Base-by-base conservation (phyloP, 768 basidiomycete genomes). In the Flagelloscypha sp. region DNA sequence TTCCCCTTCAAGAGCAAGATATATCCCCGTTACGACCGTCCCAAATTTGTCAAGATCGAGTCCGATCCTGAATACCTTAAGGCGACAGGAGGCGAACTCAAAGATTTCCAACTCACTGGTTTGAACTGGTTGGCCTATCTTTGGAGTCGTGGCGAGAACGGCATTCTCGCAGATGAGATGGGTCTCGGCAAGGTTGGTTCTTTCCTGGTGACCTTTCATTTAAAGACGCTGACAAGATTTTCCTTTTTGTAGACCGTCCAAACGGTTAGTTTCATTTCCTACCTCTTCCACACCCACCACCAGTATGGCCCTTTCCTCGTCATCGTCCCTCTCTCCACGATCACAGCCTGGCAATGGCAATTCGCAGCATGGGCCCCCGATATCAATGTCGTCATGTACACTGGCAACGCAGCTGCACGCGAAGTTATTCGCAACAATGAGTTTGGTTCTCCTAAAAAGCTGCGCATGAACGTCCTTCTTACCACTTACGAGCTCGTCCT, bases 81-180 rank as follows among this genome's bases (percentile, higher is more conserved):
- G 4, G 54, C 56, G 13, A 87, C 84, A 0, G 90, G 92, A 20
- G 90, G 90, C 5, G 59, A 79, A 43, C 69, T 98, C 42, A 99
- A 99, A 61, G 95, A 98, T 50, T 99, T 99, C 66, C 95, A 99
- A 64, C 68, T 98, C 25, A 95, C 90, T 2, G 95, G 95, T 16
- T 69, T 99, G 44, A 99, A 99, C 54, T 99, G 95, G 95, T 70
- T 99, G n/a, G 84, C 88, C 4, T 98, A 94, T 58, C 65, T 93
- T 11, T 98, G 95, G 95, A 79, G 74, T 45, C 79, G 88, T 47
- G 87, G 87, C 7, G 84, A 94, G 48, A 98, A 98, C 53, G 95
- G 95, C 13, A 95, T 99, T 40, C 64, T 99, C 23, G 95, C 95
- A 1, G 95, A 99, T 52, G 95, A 99, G 71, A 99, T 98, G 95